Evolutionary conservation across 306 rosid genomes (phyloP).

Genomic region (Rosa lucieae): DNA sequence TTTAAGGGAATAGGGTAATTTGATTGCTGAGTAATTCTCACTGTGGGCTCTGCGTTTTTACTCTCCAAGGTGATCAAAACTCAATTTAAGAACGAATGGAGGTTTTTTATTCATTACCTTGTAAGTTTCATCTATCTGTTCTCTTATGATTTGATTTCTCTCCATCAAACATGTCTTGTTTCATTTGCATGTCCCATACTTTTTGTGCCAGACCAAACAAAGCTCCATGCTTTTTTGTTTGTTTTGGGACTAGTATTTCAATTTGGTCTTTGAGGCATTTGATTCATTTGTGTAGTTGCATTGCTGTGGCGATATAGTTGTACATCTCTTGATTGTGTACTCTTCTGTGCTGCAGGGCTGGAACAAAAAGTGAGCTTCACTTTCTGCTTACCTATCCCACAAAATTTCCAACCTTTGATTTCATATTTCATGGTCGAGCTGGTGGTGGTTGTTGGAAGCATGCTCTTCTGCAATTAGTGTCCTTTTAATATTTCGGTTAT

Average conservation of each 20-base stretch:
- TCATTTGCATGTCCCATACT: neutral
- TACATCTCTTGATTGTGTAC: conserved; percentile 10
- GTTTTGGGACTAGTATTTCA: neutral
- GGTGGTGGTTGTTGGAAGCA: conserved; percentile 21
- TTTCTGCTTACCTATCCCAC: conserved; percentile 15
- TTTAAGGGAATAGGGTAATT: neutral
- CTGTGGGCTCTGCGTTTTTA: conserved; percentile 10
- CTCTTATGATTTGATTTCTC: conserved; percentile 1
- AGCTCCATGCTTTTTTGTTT: neutral
- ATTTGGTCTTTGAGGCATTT: neutral
- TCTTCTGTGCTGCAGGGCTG: conserved; percentile 69
- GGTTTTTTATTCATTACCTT: conserved; percentile 64
- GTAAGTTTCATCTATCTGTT: conserved; percentile 36
- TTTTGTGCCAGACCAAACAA: neutral
- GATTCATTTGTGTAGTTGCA: neutral
- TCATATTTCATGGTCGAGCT: neutral
- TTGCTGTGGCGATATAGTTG: conserved; percentile 7
- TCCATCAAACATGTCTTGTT: neutral
- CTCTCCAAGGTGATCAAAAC: conserved; percentile 49
- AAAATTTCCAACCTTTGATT: conserved; percentile 9
- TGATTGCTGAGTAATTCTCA: conserved; percentile 4
- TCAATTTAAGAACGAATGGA: conserved; percentile 41
- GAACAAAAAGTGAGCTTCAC: conserved; percentile 62
- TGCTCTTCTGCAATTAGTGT: neutral
- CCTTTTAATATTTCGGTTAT: neutral